phyloP scores from a whole-genome alignment of 2,329 filamentous ascomycete species.

The Chaetothyriales sp. region DNA sequence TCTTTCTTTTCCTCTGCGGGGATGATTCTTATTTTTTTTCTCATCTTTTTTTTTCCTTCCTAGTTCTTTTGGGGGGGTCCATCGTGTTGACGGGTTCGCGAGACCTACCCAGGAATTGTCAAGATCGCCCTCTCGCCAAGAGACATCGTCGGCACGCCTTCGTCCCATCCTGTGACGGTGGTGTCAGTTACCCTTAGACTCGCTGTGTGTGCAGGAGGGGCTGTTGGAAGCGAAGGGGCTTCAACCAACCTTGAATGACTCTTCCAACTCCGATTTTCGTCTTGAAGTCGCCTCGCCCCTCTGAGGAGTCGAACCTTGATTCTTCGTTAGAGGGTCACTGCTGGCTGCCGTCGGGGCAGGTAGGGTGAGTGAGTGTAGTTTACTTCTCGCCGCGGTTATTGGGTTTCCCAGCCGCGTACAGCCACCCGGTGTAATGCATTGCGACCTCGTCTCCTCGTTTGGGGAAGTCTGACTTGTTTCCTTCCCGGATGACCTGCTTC shows the following conservation, averaged over 20 bases:
- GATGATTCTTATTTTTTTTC: background rate
- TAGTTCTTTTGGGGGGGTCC: too few species aligned
- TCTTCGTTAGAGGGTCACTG: background rate
- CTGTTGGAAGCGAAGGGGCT: background rate
- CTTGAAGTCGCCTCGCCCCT: conserved; percentile 60
- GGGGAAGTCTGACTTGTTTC: conserved; percentile 48
- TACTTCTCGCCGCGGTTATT: conserved; percentile 59
- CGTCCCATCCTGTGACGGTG: conserved; percentile 54
- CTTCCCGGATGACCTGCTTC: conserved; percentile 48
- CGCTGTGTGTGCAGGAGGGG: background rate
- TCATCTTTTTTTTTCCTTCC: background rate
- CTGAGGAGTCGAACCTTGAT: conserved; percentile 73
- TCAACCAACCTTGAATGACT: conserved; percentile 63
- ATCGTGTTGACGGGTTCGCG: background rate
- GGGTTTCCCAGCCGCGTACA: conserved; percentile 50
- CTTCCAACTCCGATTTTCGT: conserved; percentile 65
- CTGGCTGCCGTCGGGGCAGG: too few species aligned
- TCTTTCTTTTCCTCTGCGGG: background rate
- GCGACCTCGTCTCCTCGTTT: conserved; percentile 54
- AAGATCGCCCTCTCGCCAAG: conserved; percentile 80
- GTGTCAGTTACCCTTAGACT: conserved; percentile 7
- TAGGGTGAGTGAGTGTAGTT: background rate
- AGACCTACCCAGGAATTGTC: conserved; percentile 57
- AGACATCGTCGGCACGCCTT: conserved; percentile 73
- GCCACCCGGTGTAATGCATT: conserved; percentile 83